Base-by-base conservation (phyloP, 1,284 basidiomycete genomes). In the Rugosomyces carneus region DNA sequence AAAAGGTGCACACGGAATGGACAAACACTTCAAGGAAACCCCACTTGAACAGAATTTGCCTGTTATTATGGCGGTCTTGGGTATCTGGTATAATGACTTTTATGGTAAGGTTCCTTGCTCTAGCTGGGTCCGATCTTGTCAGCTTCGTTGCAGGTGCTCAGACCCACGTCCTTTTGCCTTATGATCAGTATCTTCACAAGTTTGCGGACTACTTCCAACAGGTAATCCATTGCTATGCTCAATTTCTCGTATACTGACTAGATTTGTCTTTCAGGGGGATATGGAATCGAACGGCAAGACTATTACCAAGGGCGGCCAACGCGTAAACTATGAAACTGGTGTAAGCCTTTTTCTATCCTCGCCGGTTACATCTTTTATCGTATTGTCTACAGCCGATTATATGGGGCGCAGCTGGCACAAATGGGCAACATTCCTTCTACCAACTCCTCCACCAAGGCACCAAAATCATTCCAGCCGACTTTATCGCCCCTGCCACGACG, bases 201-300 rank as follows among this genome's bases (percentile, higher is more conserved):
- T 99, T 99, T 62, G 95, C 95, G 46, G 95, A 98, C 70, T 99
- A 99, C 77, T 99, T 99, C 89, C 95, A 99, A 69, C 95, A 99
- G 68, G 78, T 72, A 43, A 59, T 20, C 20, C 38, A 27, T 20
- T 23, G 18, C 38, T 45, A 19, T 21, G 29, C 31, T 16, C 23
- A 18, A 21, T 19, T 24, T 42, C 23, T 27, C 19, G 13, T 32
- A 11, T 26, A 32, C 15, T 24, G 7, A 36, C 18, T 45, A 8
- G n/a, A 52, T 31, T 11, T 6, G 39, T 18, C 36, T 16, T 40
- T 18, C 43, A 77, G 73, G 94, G 94, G 38, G 95, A 99, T 69
- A 99, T 99, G 95, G 95, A 99, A 71, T 96, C 93, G 18, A 98
- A 99, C 68, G 95, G 95, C 52, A 99, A 99, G 75, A 90, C 82